phyloP scores from a whole-genome alignment of 768 basidiomycete species.

The Clitopilus passeckerianus region DNA sequence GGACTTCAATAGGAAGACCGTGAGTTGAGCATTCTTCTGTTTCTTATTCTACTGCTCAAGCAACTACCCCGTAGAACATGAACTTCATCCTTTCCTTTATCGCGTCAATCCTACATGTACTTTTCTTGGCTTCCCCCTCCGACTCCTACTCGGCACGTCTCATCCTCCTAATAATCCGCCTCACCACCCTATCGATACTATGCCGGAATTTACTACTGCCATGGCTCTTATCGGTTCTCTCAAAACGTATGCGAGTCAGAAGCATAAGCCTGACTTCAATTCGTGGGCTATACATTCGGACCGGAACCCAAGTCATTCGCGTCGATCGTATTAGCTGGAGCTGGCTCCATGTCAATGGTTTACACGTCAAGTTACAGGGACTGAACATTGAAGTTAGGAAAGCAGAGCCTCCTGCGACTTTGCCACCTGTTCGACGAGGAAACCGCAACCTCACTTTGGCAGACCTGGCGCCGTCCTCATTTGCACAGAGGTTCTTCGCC shows the following conservation, averaged over 20 bases:
- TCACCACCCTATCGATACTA: slow-evolving; percentile 50
- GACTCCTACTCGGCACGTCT: slow-evolving; percentile 33
- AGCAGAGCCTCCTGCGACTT: slow-evolving; percentile 14
- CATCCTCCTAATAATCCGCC: slow-evolving; percentile 44
- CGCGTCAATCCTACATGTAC: slow-evolving; percentile 12
- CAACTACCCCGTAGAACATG: neutral
- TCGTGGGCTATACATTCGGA: slow-evolving; percentile 66
- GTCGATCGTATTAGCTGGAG: slow-evolving; percentile 71
- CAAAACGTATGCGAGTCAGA: slow-evolving; percentile 61
- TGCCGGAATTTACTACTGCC: slow-evolving; percentile 66
- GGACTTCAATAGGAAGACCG: neutral
- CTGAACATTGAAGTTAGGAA: slow-evolving; percentile 47
- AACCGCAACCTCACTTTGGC: slow-evolving; percentile 40
- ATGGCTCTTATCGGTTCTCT: slow-evolving; percentile 53
- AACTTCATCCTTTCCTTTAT: neutral
- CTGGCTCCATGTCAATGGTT: slow-evolving; percentile 44
- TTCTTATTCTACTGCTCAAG: neutral
- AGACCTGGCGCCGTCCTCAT: slow-evolving; percentile 40
- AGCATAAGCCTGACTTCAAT: slow-evolving; percentile 77
- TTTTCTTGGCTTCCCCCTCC: slow-evolving; percentile 26
- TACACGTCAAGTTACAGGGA: slow-evolving; percentile 63
- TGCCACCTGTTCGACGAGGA: slow-evolving; percentile 25
- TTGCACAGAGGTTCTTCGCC: slow-evolving; percentile 33
- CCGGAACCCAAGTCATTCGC: slow-evolving; percentile 46
- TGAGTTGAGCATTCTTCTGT: neutral